Base-by-base conservation (phyloP, 164 flowering plant genomes). In the Chimonanthus praecox region DNA sequence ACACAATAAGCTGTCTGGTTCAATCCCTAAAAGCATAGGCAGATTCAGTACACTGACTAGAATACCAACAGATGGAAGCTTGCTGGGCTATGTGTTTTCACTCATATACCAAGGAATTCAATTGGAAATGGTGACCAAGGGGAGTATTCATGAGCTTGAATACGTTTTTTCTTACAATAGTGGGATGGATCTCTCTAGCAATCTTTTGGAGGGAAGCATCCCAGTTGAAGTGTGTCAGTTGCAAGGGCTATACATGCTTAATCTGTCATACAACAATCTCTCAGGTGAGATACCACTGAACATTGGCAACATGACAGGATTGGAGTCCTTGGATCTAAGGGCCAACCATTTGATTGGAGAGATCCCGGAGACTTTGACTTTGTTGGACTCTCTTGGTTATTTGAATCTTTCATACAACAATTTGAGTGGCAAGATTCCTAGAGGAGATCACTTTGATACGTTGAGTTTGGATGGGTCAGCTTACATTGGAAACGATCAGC, bases 371-470 rank as follows among this genome's bases (percentile, higher is more conserved):
- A 46, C 74, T 45, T 43, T 75, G 62, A 60, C 81, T 51, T 64
- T 20, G 11, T 68, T 79, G n/a, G 72, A 76, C 51, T 69, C 16
- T 60, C 79, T 79, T 15, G 51, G 33, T 9, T 10, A 1, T 10
- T 50, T 79, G n/a, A 70, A 73, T 71, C 54, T 79, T n/a, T 76
- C 79, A 5, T 73, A 76, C 54, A 73, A 79, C 65, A 73, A 76
- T 60, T 76, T 79, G 64, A 79, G 74, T 44, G 82, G 82, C 21
- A 58, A 58, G 51, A 69, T 79, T 64, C 81, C 81, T 47, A 44
- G 47, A 48, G 73, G 71, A 5, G 3, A 3, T 10, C 81, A 75
- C 64, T 75, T 73, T 44, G 71, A 73, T 15, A 72, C 76, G 45
- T 44, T 79, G 50, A 58, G n/a, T 43, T 48, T 11, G 50, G 76